Base-by-base conservation (phyloP, 805 yeast genomes). In the Clavispora phyllophila region DNA sequence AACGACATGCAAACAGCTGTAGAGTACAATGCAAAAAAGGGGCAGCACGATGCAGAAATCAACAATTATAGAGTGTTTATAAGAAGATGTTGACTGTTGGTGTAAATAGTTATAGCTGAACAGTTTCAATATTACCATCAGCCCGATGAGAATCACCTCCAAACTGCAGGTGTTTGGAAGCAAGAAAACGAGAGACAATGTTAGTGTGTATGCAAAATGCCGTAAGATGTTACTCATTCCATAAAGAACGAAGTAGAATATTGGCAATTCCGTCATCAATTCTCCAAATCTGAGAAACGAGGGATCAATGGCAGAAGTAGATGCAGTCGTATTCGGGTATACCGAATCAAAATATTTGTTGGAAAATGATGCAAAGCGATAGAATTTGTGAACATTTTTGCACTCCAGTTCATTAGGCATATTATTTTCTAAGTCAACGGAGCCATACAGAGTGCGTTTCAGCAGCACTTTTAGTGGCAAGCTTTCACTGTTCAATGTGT, bases 381-480 rank as follows among this genome's bases (percentile, higher is more conserved):
- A 52, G 44, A 50, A 61, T 25, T 53, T 51, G 42, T 61, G 63
- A 28, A 54, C 51, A 23, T 48, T 48, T 13, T 51, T 45, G 32
- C 50, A 50, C 33, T 33, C 42, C 40, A 45, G 28, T 42, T 53
- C 48, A 17, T 34, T 34, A 8, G 15, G 9, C 6, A 15, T 12
- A 28, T 42, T 48, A 18, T 36, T 42, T 35, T 58, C 62, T 17
- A 54, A 39, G 29, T 57, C 60, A 7, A 48, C 25, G 9, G 47
- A 37, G 19, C 46, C 46, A 15, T 46, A 47, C 49, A 46, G 41
- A n/a, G 42, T 12, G 3, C 39, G 40, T 27, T 45, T 37, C 28
- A 26, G 20, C 29, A 39, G 24, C 8, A 49, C 42, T 33, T 31
- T 42, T 17, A 43, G 47, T n/a, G 50, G 43, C 9, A 46, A 19